Evolutionary conservation across 2,329 filamentous ascomycete genomes (phyloP), one percentile per base, ranked within the genome.

Genomic region (Alternaria sp.): DNA sequence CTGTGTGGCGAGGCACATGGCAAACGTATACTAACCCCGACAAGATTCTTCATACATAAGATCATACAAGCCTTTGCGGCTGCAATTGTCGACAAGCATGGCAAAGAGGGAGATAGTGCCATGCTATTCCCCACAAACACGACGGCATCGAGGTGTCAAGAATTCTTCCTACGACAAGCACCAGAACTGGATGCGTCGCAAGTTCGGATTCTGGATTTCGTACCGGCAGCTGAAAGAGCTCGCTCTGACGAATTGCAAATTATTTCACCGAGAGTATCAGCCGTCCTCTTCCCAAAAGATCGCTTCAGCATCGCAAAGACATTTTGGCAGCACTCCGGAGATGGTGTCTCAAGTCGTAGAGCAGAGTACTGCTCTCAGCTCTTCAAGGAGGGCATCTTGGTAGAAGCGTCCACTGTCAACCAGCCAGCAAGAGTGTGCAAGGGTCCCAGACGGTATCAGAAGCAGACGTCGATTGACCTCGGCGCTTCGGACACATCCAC

Each of bases 301-400:
- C 81, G 88, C 17, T 94, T 90, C 71, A 81, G 88, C 5, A 80
- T 91, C 62, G 92, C 93, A n/a, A 98, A 97, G 79, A 88, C 93
- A 73, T 97, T 97, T 74, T 99, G 96, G 96, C 96, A 98, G 79
- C 96, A 99, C 79, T 91, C 92, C 1, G 96, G 96, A 19, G 94
- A 97, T 65, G 96, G 96, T 15, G 86, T 97, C 13, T 97, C 94
- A 1, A 97, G 94, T 77, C 90, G 96, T 53, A 88, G 93, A 44
- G 94, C 93, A 32, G 95, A 97, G 77, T 97, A 97, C 79, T 97
- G 92, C 76, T 89, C 93, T 63, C 84, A 86, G 45, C 85, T 95
- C 2, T 88, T 96, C 67, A 86, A 86, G 40, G 90, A 95, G 65
- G 89, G 89, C 0, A 83, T 91, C 45, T 83, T 92, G 53, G 83